Conservation (phyloP, 169 alveolate species). For the Miamiensis avidus region DNA sequence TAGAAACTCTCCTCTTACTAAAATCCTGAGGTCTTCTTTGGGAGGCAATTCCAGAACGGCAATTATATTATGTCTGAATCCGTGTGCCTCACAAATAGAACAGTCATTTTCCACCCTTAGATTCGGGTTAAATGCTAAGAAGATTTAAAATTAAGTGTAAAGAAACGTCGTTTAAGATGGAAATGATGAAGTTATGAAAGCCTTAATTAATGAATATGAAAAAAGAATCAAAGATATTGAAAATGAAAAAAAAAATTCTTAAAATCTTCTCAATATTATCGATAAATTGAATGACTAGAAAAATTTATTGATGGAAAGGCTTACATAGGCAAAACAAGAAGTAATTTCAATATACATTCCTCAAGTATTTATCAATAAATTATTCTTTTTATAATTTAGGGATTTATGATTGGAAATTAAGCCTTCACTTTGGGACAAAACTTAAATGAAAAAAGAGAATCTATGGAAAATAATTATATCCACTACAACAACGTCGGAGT, state of each 20-base stretch:
- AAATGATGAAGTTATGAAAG: constrained; percentile 35
- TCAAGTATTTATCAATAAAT: too few species aligned
- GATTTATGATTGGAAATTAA: too few species aligned
- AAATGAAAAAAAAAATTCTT: constrained; percentile 29
- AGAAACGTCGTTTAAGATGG: constrained; percentile 28
- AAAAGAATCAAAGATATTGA: constrained; percentile 35
- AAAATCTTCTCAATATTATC: constrained; percentile 30
- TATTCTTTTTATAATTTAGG: neutral
- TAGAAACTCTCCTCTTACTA: constrained; percentile 78
- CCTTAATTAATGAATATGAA: constrained; percentile 41
- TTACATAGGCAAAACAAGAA: neutral
- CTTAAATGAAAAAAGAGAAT: neutral
- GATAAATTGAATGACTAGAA: constrained; percentile 33
- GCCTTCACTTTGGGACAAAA: neutral
- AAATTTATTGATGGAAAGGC: neutral
- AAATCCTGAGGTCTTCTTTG: constrained; percentile 67
- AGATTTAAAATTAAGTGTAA: constrained; percentile 58
- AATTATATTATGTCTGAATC: constrained; percentile 69
- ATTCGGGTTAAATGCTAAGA: constrained; percentile 75
- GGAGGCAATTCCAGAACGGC: constrained; percentile 84
- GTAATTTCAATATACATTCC: neutral
- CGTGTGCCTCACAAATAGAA: constrained; percentile 64
- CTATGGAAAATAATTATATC: neutral
- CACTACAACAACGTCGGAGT: neutral
- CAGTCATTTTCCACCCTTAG: constrained; percentile 73